Evolutionary conservation across 306 rosid species (phyloP).

Genomic region (Castanea mollissima): DNA sequence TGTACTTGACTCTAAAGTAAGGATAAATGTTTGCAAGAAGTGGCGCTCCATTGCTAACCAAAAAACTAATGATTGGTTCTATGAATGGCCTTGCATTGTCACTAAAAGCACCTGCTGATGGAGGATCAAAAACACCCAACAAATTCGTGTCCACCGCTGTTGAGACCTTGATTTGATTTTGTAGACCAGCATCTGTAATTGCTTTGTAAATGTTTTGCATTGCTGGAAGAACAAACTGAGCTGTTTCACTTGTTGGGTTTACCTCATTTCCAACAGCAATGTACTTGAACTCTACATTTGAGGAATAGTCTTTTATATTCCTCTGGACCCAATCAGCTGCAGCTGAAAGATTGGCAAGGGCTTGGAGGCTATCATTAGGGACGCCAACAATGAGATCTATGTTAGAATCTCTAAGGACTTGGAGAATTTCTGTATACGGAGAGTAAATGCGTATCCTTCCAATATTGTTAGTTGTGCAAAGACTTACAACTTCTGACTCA

Average conservation of each 20-base stretch:
- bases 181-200: not conserved
- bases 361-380: slow-evolving; percentile 1
- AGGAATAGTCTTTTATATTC: slow-evolving; percentile 4
- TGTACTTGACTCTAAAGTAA: slow-evolving; percentile 12
- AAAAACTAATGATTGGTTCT: not conserved
- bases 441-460: slow-evolving; percentile 2
- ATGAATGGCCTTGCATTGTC: not conserved
- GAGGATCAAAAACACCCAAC: slow-evolving; percentile 13
- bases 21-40: slow-evolving; percentile 17
- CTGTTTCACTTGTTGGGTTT: not conserved
- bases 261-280: slow-evolving; percentile 21
- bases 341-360: not conserved
- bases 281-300: slow-evolving; percentile 12
- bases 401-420: not conserved
- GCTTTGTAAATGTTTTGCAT: slow-evolving; percentile 20
- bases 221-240: slow-evolving; percentile 6
- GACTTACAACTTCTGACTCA: not conserved
- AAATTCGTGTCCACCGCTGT: not conserved
- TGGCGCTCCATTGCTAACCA: slow-evolving; percentile 5
- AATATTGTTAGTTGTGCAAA: not conserved
- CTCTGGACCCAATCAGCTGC: slow-evolving; percentile 32
- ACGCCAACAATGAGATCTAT: slow-evolving; percentile 2
- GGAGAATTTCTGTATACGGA: slow-evolving; percentile 2
- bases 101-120: slow-evolving; percentile 18
- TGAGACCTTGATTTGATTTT: slow-evolving; percentile 17